phyloP scores from a whole-genome alignment of 2,329 filamentous ascomycete species.

The Lachnellula occidentalis region DNA sequence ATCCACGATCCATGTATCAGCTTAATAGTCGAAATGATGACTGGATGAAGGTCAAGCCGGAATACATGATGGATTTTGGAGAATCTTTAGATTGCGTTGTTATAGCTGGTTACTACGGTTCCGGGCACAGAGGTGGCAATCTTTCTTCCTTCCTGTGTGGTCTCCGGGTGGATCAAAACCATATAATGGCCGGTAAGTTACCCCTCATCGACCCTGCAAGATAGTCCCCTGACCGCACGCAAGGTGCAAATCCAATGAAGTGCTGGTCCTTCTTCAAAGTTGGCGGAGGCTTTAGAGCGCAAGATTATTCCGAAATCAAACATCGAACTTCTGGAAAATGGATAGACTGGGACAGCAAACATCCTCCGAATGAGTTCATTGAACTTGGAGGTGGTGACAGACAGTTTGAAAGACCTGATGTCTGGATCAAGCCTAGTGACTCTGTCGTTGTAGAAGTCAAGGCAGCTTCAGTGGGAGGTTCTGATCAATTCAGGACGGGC shows the following conservation, averaged over 20 bases:
- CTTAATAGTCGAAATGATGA: conserved; percentile 89
- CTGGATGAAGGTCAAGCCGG: conserved; percentile 98
- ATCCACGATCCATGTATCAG: conserved; percentile 78
- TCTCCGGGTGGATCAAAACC: conserved; percentile 66
- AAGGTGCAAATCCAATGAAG: conserved; percentile 57
- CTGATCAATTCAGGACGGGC: conserved; percentile 71
- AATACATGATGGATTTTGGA: conserved; percentile 96
- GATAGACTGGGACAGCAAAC: conserved; percentile 74
- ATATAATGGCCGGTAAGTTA: conserved; percentile 42
- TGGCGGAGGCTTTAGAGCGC: conserved; percentile 81
- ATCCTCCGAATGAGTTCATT: conserved; percentile 71
- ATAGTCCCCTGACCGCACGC: too few relatives aligned
- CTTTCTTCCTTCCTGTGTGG: conserved; percentile 90
- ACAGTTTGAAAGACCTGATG: conserved; percentile 73
- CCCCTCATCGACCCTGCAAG: neutral
- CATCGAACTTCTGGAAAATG: conserved; percentile 89
- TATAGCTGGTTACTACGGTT: conserved; percentile 89
- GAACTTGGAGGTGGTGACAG: conserved; percentile 73
- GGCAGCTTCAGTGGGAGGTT: conserved; percentile 69
- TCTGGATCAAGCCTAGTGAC: conserved; percentile 87
- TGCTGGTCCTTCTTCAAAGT: conserved; percentile 97
- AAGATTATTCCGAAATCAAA: conserved; percentile 78
- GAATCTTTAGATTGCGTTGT: conserved; percentile 87
- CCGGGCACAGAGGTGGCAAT: conserved; percentile 74
- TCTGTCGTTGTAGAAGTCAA: conserved; percentile 87